Conservation (phyloP, 495 filamentous ascomycete species). For the Aspergillus wentii region DNA sequence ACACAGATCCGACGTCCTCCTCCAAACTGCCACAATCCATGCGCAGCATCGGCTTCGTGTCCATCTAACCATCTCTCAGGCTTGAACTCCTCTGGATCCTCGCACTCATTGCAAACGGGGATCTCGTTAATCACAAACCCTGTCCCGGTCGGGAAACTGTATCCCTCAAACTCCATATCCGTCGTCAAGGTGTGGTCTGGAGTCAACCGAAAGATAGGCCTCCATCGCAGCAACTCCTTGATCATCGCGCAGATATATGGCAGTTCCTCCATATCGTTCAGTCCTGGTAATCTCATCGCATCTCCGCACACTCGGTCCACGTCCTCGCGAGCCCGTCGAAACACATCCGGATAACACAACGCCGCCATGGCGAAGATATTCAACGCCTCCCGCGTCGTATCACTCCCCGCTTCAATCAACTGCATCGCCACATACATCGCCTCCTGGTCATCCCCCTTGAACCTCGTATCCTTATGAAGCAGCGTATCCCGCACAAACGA, state of each 20-base stretch:
- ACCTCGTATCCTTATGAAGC: slow-evolving; percentile 28
- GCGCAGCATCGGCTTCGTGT: slow-evolving; percentile 23
- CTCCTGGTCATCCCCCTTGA: slow-evolving; percentile 31
- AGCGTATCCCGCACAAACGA: slow-evolving; percentile 29
- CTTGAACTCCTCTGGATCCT: slow-evolving; percentile 25
- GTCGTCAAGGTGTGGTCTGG: slow-evolving; percentile 27
- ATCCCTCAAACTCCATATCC: slow-evolving; percentile 49
- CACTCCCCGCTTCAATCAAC: slow-evolving; percentile 40
- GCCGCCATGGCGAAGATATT: slow-evolving; percentile 34
- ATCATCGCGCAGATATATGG: slow-evolving; percentile 25
- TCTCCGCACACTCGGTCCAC: slow-evolving; percentile 34
- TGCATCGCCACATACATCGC: slow-evolving; percentile 39
- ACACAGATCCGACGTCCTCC: slow-evolving; percentile 42
- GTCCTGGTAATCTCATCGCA: slow-evolving; percentile 26
- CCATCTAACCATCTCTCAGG: slow-evolving; percentile 43
- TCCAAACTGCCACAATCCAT: slow-evolving; percentile 36
- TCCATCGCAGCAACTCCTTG: slow-evolving; percentile 32
- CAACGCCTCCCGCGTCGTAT: slow-evolving; percentile 36
- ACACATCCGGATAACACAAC: slow-evolving; percentile 22
- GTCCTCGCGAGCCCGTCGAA: slow-evolving; percentile 24
- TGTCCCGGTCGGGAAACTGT: slow-evolving; percentile 42
- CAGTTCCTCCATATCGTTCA: slow-evolving; percentile 21
- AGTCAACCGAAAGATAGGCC: slow-evolving; percentile 26
- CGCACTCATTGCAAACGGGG: slow-evolving; percentile 22
- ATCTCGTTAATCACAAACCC: slow-evolving; percentile 31